Conservation (phyloP, 345 rosid species). For the Raphanus raphanistrum region DNA sequence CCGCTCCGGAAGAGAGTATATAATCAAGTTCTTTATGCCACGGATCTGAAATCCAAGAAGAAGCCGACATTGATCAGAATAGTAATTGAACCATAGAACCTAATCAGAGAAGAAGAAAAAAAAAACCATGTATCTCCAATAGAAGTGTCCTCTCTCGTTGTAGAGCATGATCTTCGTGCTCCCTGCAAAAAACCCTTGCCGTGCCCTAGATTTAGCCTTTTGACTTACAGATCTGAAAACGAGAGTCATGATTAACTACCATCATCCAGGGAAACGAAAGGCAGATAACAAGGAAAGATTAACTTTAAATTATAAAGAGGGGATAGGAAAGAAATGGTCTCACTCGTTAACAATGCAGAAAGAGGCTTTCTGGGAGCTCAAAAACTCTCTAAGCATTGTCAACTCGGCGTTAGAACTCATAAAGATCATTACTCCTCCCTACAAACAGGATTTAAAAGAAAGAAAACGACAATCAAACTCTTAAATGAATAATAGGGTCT, state of each 20-base stretch:
- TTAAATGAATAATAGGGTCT: too few relatives aligned
- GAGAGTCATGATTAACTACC: neutral
- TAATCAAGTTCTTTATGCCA: conserved; percentile 68
- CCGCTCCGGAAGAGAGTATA: conserved; percentile 88
- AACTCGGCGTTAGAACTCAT: conserved; percentile 77
- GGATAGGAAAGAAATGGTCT: conserved; percentile 40
- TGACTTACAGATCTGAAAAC: conserved; percentile 57
- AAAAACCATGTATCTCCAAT: neutral
- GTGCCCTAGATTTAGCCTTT: conserved; percentile 64
- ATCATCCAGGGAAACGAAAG: neutral
- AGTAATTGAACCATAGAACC: neutral
- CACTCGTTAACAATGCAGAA: conserved; percentile 87
- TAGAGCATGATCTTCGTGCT: conserved; percentile 72
- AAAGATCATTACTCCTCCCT: conserved; percentile 91
- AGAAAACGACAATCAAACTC: too few relatives aligned
- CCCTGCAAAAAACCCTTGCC: conserved; percentile 66
- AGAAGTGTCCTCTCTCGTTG: conserved; percentile 40
- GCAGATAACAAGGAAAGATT: neutral
- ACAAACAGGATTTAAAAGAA: too few relatives aligned
- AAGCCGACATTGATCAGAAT: conserved; percentile 3
- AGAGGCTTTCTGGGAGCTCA: conserved; percentile 87
- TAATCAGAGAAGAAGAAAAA: neutral
- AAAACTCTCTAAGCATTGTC: conserved; percentile 62
- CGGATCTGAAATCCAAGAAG: conserved; percentile 65
- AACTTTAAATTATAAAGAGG: neutral